Evolutionary conservation across 305 asterid genomes (phyloP).

Genomic region (Fraxinus velutina): DNA sequence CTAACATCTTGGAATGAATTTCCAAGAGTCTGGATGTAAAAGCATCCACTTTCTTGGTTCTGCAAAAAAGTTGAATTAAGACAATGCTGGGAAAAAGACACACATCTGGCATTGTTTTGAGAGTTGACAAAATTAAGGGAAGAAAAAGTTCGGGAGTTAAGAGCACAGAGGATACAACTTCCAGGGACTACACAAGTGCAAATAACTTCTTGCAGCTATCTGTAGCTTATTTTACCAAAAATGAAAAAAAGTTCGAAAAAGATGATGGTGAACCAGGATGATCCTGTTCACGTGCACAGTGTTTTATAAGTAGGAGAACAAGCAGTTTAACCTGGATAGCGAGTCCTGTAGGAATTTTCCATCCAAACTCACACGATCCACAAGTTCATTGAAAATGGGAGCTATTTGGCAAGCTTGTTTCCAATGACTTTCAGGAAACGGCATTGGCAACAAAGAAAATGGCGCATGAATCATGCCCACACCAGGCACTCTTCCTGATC

Average conservation of each 20-base stretch:
- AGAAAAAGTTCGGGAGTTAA: neutral
- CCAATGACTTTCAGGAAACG: constrained; percentile 72
- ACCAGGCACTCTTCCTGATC: constrained; percentile 79
- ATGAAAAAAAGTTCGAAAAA: neutral
- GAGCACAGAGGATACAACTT: constrained; percentile 2
- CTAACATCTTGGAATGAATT: constrained; percentile 83
- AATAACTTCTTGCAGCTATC: neutral
- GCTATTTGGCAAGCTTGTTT: constrained; percentile 92
- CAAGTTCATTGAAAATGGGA: constrained; percentile 87
- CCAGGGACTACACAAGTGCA: constrained; percentile 3
- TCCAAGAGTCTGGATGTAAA: constrained; percentile 87
- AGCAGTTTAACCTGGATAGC: constrained; percentile 62
- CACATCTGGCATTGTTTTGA: constrained; percentile 8
- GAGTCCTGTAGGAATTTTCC: constrained; percentile 83
- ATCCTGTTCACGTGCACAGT: neutral
- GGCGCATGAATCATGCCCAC: constrained; percentile 90
- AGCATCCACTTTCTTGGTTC: constrained; percentile 78
- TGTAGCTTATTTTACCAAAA: neutral
- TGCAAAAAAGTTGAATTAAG: constrained; percentile 35
- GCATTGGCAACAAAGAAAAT: constrained; percentile 65
- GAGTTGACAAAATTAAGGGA: neutral
- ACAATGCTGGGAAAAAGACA: neutral
- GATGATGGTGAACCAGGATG: constrained; percentile 9
- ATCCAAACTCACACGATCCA: constrained; percentile 87
- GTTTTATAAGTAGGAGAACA: neutral